Percentiles rank a stretch among this genome's conserved stretches.
Evolutionary conservation across 352 stramenopile genomes (phyloP).

Genomic region (Pythium diclinum): DNA sequence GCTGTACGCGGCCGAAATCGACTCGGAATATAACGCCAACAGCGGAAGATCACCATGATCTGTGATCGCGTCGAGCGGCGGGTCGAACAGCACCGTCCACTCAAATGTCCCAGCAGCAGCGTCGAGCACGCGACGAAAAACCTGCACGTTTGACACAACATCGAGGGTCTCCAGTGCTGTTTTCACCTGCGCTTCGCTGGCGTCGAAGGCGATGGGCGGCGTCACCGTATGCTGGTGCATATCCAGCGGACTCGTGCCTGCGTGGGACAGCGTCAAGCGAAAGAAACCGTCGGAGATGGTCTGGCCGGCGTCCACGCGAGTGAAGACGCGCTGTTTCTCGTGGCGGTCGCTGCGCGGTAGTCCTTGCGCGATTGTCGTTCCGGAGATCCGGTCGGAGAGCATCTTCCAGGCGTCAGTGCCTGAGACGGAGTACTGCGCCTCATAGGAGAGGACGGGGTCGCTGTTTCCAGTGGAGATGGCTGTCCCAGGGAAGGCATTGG

Average conservation of each 20-base stretch:
- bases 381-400: constrained; percentile 35
- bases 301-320: constrained; percentile 42
- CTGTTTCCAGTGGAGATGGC: constrained; percentile 9
- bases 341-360: constrained; percentile 22
- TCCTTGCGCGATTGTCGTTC: constrained; percentile 7
- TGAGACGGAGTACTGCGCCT: constrained; percentile 48
- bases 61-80: neutral
- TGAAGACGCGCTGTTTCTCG: constrained; percentile 54
- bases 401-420: constrained; percentile 41
- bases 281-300: constrained; percentile 56
- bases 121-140: constrained; percentile 35
- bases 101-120: constrained; percentile 31
- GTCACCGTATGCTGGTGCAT: constrained; percentile 45
- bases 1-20: constrained; percentile 44
- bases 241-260: constrained; percentile 35
- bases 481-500: constrained; percentile 12
- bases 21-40: constrained; percentile 51
- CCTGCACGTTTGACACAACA: constrained; percentile 52
- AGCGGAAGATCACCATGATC: constrained; percentile 42
- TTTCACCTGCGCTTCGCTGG: constrained; percentile 58
- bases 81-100: constrained; percentile 62
- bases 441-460: constrained; percentile 45
- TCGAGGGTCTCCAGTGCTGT: constrained; percentile 70
- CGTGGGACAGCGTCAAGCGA: constrained; percentile 41
- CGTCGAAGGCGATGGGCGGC: constrained; percentile 69